Percentiles rank a stretch among this genome's conserved stretches.
Conservation (phyloP, 495 filamentous ascomycete species). For the Tuber indicum region DNA sequence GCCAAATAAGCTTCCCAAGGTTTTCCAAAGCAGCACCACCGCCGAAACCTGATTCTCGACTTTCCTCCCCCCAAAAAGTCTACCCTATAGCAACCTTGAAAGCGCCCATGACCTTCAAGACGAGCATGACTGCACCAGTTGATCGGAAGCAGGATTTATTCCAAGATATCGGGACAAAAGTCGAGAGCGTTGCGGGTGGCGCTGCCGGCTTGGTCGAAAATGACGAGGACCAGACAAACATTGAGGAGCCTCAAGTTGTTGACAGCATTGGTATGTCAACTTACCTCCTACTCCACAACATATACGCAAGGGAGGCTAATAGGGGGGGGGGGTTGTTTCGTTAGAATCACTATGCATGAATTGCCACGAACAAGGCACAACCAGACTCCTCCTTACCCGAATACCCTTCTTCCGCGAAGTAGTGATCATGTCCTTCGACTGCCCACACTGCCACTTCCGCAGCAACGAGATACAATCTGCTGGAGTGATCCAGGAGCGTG, state of each 20-base stretch:
- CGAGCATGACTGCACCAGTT: constrained; percentile 19
- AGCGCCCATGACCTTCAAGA: background rate
- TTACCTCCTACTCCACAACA: background rate
- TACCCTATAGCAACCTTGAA: background rate
- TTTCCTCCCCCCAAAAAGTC: background rate
- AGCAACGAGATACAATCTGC: constrained; percentile 91
- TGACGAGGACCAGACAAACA: constrained; percentile 52
- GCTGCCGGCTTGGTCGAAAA: constrained; percentile 35
- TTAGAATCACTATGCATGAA: constrained; percentile 72
- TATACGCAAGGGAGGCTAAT: background rate
- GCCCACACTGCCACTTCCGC: constrained; percentile 75
- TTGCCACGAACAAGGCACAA: constrained; percentile 78
- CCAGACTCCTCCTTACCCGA: constrained; percentile 74
- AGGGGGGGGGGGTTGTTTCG: background rate
- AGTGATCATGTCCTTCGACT: constrained; percentile 93
- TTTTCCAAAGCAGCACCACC: background rate
- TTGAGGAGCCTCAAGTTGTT: constrained; percentile 51
- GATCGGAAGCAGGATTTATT: constrained; percentile 45
- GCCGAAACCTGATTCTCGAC: background rate
- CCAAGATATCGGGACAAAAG: constrained; percentile 48
- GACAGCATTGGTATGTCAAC: constrained; percentile 44
- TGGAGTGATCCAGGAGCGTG: constrained; percentile 80
- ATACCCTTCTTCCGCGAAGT: constrained; percentile 97
- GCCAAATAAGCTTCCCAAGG: constrained; percentile 15
- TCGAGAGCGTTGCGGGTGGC: constrained; percentile 42